Conservation (phyloP, 495 filamentous ascomycete species). For the Neurospora tetrasperma region DNA sequence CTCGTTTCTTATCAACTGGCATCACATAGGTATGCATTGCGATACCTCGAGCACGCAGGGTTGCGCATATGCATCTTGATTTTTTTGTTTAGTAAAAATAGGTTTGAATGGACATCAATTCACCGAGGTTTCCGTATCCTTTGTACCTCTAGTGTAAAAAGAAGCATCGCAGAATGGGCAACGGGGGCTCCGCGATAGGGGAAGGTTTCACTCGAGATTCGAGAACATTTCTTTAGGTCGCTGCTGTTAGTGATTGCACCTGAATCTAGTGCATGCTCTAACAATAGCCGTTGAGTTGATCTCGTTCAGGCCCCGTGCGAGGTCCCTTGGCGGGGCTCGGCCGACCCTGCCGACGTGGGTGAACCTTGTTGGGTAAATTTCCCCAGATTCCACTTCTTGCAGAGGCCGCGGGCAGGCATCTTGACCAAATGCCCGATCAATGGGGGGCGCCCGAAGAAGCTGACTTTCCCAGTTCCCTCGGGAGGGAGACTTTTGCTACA, state of each 20-base stretch:
- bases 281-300: background rate
- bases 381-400: background rate
- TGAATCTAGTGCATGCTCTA: background rate
- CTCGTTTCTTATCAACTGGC: background rate
- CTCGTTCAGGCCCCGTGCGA: background rate
- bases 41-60: background rate
- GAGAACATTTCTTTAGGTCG: background rate
- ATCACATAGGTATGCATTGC: background rate
- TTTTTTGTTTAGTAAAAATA: too few species aligned
- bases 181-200: background rate
- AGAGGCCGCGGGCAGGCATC: background rate
- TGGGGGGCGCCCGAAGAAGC: background rate
- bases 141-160: too few species aligned
- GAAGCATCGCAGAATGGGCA: background rate
- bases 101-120: too few species aligned
- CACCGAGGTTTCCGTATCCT: too few species aligned
- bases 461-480: background rate
- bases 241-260: background rate
- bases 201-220: background rate
- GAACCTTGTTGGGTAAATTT: conserved; percentile 1
- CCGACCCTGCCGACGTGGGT: background rate
- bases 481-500: background rate
- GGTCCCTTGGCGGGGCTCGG: background rate
- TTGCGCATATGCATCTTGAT: background rate
- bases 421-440: background rate